A percentile compares a stretch with the other conserved stretches of the same genome.
Evolutionary conservation across 2,329 filamentous ascomycete genomes (phyloP).

Genomic region (Fusarium euwallaceae): DNA sequence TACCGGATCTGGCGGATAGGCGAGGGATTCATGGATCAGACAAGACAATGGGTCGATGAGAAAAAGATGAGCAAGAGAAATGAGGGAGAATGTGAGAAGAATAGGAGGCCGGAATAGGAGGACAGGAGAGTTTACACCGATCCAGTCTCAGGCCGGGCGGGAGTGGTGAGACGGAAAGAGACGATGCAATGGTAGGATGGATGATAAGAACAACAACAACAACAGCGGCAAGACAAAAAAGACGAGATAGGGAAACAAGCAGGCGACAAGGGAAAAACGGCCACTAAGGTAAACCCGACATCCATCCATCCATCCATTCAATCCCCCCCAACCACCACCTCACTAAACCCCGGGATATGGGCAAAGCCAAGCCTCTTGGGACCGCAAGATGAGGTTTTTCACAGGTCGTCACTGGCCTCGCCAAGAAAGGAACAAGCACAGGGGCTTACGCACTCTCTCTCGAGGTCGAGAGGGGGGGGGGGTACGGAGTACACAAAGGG

Average conservation of each 20-base stretch:
- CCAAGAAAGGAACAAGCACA: not conserved
- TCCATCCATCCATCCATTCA: not conserved
- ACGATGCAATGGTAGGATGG: not conserved
- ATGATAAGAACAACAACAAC: not conserved
- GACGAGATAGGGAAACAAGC: not conserved
- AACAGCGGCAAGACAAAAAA: not conserved
- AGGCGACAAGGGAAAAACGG: not conserved
- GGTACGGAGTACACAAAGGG: not conserved
- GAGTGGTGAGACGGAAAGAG: not conserved
- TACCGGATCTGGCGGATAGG: constrained; percentile 13
- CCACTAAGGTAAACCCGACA: not conserved
- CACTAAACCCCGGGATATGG: not conserved
- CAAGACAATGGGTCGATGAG: not conserved
- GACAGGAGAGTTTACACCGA: constrained; percentile 5
- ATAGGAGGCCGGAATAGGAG: not conserved
- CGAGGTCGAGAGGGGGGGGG: too few species aligned
- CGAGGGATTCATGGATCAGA: not conserved
- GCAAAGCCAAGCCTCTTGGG: constrained; percentile 25
- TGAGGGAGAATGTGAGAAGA: not conserved
- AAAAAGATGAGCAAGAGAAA: not conserved
- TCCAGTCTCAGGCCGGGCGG: constrained; percentile 10
- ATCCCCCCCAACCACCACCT: not conserved
- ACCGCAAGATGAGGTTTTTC: constrained; percentile 18
- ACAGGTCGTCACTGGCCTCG: not conserved
- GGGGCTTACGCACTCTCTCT: not conserved